Percentiles rank a stretch among this genome's conserved stretches.
Evolutionary conservation across 2,329 filamentous ascomycete species (phyloP).

Genomic region (Diaporthe vexans): DNA sequence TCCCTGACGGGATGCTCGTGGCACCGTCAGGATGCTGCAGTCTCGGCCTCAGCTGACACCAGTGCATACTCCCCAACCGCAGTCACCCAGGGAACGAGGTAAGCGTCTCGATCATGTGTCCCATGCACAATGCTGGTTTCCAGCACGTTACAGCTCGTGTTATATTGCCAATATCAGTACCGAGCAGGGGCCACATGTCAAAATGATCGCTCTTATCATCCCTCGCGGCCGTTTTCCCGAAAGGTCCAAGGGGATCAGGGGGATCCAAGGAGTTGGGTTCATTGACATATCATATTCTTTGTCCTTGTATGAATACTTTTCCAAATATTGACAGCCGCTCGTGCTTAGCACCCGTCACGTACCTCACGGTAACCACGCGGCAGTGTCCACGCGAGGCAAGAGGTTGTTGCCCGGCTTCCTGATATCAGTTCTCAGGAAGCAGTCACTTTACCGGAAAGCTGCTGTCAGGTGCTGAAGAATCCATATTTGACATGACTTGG

Average conservation of each 20-base stretch:
- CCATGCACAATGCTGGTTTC: slow-evolving; percentile 27
- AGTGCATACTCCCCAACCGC: slow-evolving; percentile 7
- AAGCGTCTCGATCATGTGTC: slow-evolving; percentile 33
- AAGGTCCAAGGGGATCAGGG: background rate
- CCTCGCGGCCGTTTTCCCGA: slow-evolving; percentile 1
- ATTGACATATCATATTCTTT: slow-evolving; percentile 11
- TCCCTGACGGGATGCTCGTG: slow-evolving; percentile 7
- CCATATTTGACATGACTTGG: background rate
- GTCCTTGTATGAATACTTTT: slow-evolving; percentile 12
- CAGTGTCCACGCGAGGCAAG: background rate
- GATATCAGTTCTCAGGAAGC: slow-evolving; percentile 7
- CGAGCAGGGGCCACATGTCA: slow-evolving; percentile 7
- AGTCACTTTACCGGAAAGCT: background rate
- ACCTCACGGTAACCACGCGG: background rate
- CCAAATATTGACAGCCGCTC: slow-evolving; percentile 24
- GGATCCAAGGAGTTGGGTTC: slow-evolving; percentile 20
- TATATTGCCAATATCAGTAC: slow-evolving; percentile 10
- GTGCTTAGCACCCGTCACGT: background rate
- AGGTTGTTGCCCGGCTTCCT: background rate
- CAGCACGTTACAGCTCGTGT: slow-evolving; percentile 32
- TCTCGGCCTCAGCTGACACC: slow-evolving; percentile 20
- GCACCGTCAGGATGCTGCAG: slow-evolving; percentile 4
- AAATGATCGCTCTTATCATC: slow-evolving; percentile 14
- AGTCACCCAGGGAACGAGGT: background rate
- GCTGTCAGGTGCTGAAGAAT: background rate